Evolutionary conservation across 1,284 basidiomycete genomes (phyloP).

Genomic region (Coriolopsis trogii): DNA sequence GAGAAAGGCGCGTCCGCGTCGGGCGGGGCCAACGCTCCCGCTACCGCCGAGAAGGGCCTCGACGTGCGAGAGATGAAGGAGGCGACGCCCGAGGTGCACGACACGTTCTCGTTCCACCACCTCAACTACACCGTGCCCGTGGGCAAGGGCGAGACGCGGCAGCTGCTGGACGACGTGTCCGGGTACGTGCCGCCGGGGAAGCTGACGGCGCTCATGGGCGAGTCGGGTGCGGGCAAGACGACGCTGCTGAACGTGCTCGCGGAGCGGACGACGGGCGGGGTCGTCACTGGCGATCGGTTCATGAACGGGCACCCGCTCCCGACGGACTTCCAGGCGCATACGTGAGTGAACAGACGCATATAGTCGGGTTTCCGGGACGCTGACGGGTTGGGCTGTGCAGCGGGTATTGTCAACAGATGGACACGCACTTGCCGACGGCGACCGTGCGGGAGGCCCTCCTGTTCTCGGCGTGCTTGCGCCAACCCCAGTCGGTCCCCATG

Average conservation of each 20-base stretch:
- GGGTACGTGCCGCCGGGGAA: constrained; percentile 86
- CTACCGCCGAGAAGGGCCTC: constrained; percentile 2
- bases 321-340: constrained; percentile 74
- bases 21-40: too few relatives aligned
- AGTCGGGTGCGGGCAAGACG: constrained; percentile 83
- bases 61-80: constrained; percentile 22
- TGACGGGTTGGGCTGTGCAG: constrained; percentile 32
- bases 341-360: too few relatives aligned
- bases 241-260: constrained; percentile 86
- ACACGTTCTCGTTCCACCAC: constrained; percentile 68
- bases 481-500: constrained; percentile 66
- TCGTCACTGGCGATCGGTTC: constrained; percentile 79
- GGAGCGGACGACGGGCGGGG: constrained; percentile 76
- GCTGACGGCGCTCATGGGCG: constrained; percentile 79
- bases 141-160: constrained; percentile 53
- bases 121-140: constrained; percentile 66
- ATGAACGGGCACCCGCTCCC: constrained; percentile 79
- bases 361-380: too few relatives aligned
- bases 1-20: constrained; percentile 27
- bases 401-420: constrained; percentile 83
- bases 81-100: constrained; percentile 33
- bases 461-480: constrained; percentile 84
- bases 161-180: constrained; percentile 77
- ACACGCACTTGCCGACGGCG: constrained; percentile 72
- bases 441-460: constrained; percentile 85